Evolutionary conservation across 2,329 filamentous ascomycete species (phyloP).

Genomic region (Hysterium pulicare): DNA sequence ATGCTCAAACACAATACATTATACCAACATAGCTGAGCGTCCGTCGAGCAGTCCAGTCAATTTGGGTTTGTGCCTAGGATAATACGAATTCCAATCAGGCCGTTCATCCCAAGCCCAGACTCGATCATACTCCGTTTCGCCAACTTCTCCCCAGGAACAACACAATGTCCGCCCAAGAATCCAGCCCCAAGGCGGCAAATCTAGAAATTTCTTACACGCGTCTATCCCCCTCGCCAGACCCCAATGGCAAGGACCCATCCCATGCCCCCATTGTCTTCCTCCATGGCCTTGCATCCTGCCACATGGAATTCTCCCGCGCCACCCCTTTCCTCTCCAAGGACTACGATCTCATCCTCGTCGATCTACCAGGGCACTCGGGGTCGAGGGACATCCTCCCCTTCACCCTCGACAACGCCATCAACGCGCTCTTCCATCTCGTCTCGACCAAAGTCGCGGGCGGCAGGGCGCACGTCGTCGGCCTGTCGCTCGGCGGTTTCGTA

Average conservation of each 20-base stretch:
- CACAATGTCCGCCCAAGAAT: no score
- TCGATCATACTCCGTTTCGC: no score
- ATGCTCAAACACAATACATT: no score
- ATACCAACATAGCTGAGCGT: no score
- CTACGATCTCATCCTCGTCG: conserved; percentile 10
- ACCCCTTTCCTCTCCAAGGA: conserved; percentile 5
- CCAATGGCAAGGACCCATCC: conserved; percentile 8
- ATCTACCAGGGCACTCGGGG: conserved; percentile 11
- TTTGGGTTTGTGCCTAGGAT: no score
- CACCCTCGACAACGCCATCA: conserved; percentile 7
- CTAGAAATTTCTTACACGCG: conserved; percentile 6
- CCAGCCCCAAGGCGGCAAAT: conserved; percentile 1
- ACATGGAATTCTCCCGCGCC: conserved; percentile 6
- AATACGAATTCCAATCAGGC: no score
- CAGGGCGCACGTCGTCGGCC: conserved; percentile 15
- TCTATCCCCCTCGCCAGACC: conserved; percentile 4
- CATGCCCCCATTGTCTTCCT: conserved; percentile 13
- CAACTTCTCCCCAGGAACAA: no score
- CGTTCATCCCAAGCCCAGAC: no score
- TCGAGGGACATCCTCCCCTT: conserved; percentile 10
- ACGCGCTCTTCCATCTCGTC: conserved; percentile 9
- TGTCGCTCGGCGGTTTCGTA: conserved; percentile 15
- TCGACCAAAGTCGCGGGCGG: conserved; percentile 6
- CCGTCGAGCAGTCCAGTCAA: no score
- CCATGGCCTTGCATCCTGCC: conserved; percentile 9